These are phyloP conservation scores for Gamarada debralockiae DNA, from an alignment of 495 filamentous ascomycete species.

Conservation along the genomic window DNA sequence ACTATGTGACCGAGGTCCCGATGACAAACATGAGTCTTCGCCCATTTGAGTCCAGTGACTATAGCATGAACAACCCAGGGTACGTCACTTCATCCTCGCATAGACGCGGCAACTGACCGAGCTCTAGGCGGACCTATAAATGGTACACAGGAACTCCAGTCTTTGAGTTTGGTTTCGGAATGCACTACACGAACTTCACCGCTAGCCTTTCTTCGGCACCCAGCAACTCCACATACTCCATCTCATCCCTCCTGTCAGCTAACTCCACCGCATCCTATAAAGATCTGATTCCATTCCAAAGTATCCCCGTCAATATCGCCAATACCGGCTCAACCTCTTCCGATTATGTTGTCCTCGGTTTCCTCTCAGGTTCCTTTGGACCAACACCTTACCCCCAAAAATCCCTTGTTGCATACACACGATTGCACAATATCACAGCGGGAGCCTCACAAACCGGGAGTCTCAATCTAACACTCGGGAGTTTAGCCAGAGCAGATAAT, in stretches of 20 bases:
- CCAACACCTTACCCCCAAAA: conserved; percentile 61
- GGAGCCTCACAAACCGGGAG: conserved; percentile 32
- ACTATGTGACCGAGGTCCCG: conserved; percentile 48
- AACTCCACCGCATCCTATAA: conserved; percentile 19
- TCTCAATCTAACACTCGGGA: conserved; percentile 52
- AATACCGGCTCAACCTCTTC: conserved; percentile 54
- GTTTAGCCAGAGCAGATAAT: conserved; percentile 53
- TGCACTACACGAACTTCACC: conserved; percentile 49
- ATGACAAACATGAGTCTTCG: conserved; percentile 55
- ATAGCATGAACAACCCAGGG: conserved; percentile 24
- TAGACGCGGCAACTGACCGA: conserved; percentile 10
- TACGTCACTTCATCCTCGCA: conserved; percentile 3
- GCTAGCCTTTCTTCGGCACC: conserved; percentile 26
- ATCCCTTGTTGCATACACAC: conserved; percentile 55
- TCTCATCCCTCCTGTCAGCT: conserved; percentile 29
- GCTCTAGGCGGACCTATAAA: conserved; percentile 54
- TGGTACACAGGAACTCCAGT: conserved; percentile 55
- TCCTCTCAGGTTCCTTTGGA: conserved; percentile 50
- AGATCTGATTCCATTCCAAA: conserved; percentile 37
- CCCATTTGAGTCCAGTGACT: conserved; percentile 28
- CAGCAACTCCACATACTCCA: conserved; percentile 5
- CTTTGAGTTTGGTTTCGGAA: conserved; percentile 52
- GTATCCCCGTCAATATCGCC: conserved; percentile 35
- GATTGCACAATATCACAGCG: conserved; percentile 42
- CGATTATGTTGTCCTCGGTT: conserved; percentile 58